These are phyloP conservation scores for Hsuehochloa calcarea DNA, from an alignment of 176 grass and related monocot genomes.

Conservation along the genomic window DNA sequence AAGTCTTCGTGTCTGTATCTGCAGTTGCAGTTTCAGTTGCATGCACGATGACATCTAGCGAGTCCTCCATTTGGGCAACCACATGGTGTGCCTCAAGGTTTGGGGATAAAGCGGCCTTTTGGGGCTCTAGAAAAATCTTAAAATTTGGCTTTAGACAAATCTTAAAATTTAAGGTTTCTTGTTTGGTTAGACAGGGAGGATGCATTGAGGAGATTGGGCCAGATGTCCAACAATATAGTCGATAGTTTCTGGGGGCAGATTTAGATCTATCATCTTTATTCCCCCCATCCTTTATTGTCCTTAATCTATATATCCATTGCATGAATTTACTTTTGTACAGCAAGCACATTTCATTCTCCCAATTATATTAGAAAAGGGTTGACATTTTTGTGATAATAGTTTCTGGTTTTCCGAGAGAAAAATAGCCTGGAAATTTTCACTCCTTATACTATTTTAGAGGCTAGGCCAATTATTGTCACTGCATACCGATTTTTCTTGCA, in stretches of 20 bases:
- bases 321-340: background rate
- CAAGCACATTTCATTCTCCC: background rate
- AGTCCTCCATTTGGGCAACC: background rate
- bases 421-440: background rate
- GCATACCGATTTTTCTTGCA: background rate
- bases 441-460: background rate
- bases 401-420: background rate
- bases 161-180: background rate
- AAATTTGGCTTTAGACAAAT: too few relatives aligned
- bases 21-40: background rate
- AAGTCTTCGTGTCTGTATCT: constrained; percentile 3
- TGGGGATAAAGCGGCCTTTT: background rate
- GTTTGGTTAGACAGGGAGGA: constrained; percentile 18
- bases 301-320: too few relatives aligned
- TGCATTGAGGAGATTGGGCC: background rate
- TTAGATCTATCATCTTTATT: background rate
- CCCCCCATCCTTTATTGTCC: background rate
- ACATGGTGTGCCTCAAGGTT: constrained; percentile 44
- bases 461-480: background rate
- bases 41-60: constrained; percentile 15
- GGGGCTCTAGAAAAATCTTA: background rate
- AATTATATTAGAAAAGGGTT: too few relatives aligned
- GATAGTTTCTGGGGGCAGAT: background rate
- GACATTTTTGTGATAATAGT: background rate
- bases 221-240: constrained; percentile 11